A percentile compares a stretch with the other conserved stretches of the same genome.
These are phyloP conservation scores for Quillaja saponaria DNA, from an alignment of 306 rosid species.

Conservation along the genomic window DNA sequence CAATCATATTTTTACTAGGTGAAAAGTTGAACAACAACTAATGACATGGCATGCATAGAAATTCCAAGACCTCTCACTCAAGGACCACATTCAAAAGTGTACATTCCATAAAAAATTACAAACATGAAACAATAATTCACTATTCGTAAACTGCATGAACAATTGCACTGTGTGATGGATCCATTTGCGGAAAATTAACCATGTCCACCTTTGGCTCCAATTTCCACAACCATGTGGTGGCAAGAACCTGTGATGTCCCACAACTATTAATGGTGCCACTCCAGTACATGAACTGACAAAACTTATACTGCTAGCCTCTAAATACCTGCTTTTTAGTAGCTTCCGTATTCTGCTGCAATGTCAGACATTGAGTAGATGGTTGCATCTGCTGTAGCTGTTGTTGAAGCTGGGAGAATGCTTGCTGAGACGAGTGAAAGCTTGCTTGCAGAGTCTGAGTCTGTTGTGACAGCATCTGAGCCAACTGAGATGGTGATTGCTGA, in stretches of 20 bases:
- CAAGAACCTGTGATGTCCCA: too few relatives aligned
- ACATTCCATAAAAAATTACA: too few relatives aligned
- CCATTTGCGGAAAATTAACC: too few relatives aligned
- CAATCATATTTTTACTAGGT: too few relatives aligned
- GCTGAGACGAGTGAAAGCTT: conserved; percentile 91
- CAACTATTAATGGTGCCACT: too few relatives aligned
- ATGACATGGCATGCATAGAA: too few relatives aligned
- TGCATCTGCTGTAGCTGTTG: conserved; percentile 87
- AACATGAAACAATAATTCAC: too few relatives aligned
- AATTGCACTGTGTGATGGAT: too few relatives aligned
- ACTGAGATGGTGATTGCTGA: conserved; percentile 78
- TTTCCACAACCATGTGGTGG: too few relatives aligned
- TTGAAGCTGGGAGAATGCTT: conserved; percentile 92
- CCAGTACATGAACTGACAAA: conserved; percentile 12
- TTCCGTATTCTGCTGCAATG: conserved; percentile 63
- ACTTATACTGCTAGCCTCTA: conserved; percentile 15
- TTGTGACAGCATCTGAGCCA: conserved; percentile 91
- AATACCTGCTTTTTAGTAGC: conserved; percentile 71
- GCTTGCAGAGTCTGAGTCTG: conserved; percentile 91
- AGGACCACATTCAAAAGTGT: too few relatives aligned
- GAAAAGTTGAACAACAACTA: conserved; percentile 15
- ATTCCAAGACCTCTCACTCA: conserved; percentile 12
- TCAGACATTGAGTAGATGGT: conserved; percentile 66
- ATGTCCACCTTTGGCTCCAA: too few relatives aligned
- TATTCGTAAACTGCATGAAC: too few relatives aligned